phyloP scores from a whole-genome alignment of 2,329 filamentous ascomycete genomes.

The Podosphaera aphanis region DNA sequence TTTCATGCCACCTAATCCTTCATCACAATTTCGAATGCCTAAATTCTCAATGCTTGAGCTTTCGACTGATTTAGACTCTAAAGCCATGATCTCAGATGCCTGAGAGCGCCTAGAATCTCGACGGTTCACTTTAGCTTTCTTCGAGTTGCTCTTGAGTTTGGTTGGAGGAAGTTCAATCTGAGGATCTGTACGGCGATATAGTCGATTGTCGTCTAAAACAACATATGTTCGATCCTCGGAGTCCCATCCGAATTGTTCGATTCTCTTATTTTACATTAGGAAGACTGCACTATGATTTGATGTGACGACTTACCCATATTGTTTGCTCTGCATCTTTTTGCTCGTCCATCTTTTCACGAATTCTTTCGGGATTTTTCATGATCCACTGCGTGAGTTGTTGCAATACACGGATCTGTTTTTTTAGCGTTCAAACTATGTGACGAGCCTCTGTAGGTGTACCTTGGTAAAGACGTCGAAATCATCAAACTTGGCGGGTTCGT shows the following conservation, averaged over 20 bases:
- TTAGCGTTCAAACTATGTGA: slow-evolving; percentile 21
- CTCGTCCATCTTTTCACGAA: slow-evolving; percentile 69
- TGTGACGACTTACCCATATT: slow-evolving; percentile 40
- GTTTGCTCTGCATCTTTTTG: slow-evolving; percentile 61
- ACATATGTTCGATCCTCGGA: slow-evolving; percentile 67
- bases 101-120: slow-evolving; percentile 54
- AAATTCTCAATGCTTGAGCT: neutral
- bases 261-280: slow-evolving; percentile 24
- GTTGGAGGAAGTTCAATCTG: slow-evolving; percentile 31
- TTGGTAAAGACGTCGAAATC: slow-evolving; percentile 68
- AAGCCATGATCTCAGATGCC: slow-evolving; percentile 21
- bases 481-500: slow-evolving; percentile 48
- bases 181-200: slow-evolving; percentile 72
- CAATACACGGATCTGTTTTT: slow-evolving; percentile 41
- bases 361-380: slow-evolving; percentile 64
- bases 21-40: slow-evolving; percentile 21
- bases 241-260: slow-evolving; percentile 77
- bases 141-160: slow-evolving; percentile 41
- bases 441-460: slow-evolving; percentile 19
- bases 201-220: slow-evolving; percentile 76
- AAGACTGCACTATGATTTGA: neutral
- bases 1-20: slow-evolving; percentile 49
- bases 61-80: neutral
- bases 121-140: slow-evolving; percentile 35
- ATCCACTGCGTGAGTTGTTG: slow-evolving; percentile 81